Evolutionary conservation across 495 filamentous ascomycete genomes (phyloP).

Genomic region (Tuber brumale): DNA sequence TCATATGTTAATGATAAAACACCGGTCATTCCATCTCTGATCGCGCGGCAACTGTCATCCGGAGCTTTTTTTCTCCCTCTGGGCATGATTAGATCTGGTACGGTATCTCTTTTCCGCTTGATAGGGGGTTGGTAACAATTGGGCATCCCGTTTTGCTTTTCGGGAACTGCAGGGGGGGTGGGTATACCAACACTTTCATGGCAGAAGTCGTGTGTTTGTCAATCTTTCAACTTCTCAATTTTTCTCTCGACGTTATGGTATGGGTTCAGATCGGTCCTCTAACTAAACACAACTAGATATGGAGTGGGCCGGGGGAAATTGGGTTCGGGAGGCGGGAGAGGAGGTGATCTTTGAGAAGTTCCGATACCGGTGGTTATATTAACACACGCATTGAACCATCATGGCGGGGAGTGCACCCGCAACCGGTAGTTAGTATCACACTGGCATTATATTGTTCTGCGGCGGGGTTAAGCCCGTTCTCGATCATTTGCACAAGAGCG

Average conservation of each 20-base stretch:
- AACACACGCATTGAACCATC: background rate
- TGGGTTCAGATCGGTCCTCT: background rate
- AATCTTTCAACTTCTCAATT: background rate
- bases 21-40: background rate
- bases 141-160: background rate
- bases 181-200: background rate
- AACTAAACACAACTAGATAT: background rate
- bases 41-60: background rate
- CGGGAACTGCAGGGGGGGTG: background rate
- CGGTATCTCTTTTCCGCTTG: background rate
- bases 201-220: background rate
- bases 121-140: background rate
- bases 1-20: background rate
- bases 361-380: background rate
- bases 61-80: background rate
- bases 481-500: background rate
- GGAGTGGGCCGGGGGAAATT: background rate
- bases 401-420: background rate
- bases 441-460: background rate
- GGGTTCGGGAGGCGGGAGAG: too few relatives aligned
- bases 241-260: background rate
- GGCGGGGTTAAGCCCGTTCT: background rate
- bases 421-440: background rate
- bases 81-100: background rate
- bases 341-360: background rate